Base-by-base conservation (phyloP, 441 rosid genomes). In the Pelargonium cotyledonis region DNA sequence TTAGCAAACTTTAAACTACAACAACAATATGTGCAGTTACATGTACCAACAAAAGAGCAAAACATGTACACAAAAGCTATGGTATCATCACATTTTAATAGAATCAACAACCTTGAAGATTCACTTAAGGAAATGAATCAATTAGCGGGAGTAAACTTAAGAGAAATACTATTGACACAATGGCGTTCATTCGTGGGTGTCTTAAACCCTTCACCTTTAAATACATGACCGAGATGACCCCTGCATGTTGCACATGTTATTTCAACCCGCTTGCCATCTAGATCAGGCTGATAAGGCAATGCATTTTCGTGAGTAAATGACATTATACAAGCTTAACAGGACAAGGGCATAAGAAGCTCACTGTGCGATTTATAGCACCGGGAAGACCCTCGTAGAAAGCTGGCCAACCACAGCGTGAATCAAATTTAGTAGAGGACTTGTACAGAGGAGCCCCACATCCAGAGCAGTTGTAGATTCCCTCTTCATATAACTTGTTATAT, bases 341-440 rank as follows among this genome's bases (percentile, higher is more conserved):
- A 23, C 26, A 63, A 11, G 21, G 14, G 23, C 0, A 57, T 23
- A 69, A 72, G 47, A 41, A 71, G 68, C 91, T 84, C 75, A 93
- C 97, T 0, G 1, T 78, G 71, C 87, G 29, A 70, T 82, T 85
- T 12, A 93, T 93, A 57, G 97, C 97, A 66, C 98, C 94, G 0
- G 96, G 97, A n/a, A 90, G 82, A 38, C 96, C 96, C 57, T 93
- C 98, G 11, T 53, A 90, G 80, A 93, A 93, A 73, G 96, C 96
- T 19, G 98, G 98, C 97, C 92, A 93, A 49, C 98, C 97, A 65
- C 98, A 93, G 55, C 98, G 92, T 0, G 97, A 89, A 55, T 90
- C 75, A 29, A 93, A 93, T 65, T 92, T 93, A 43, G 97, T 89
- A 16, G 88, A 81, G 41, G 97, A 90, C 67, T 35, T 85, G 77